These are phyloP conservation scores for Sclerotinia subarctica DNA, from an alignment of 2,329 filamentous ascomycete species.

Conservation along the genomic window DNA sequence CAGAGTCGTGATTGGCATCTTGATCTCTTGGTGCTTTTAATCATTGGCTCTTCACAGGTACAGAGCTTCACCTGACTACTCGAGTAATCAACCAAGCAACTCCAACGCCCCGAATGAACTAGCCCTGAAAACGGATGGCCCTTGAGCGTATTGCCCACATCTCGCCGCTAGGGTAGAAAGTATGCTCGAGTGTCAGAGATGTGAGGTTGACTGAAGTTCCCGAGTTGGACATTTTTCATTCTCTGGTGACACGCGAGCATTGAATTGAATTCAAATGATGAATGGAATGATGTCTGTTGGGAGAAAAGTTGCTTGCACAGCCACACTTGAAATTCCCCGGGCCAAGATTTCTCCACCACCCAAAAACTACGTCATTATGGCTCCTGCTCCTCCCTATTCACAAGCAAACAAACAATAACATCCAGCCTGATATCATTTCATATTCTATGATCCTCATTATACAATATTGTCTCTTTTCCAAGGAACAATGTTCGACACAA, in stretches of 20 bases:
- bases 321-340: neutral
- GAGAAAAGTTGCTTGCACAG: conserved; percentile 5
- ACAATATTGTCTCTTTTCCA: neutral
- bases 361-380: conserved; percentile 13
- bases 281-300: too few relatives aligned
- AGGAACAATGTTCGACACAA: conserved; percentile 9
- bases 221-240: neutral
- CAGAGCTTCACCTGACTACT: neutral
- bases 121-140: too few relatives aligned
- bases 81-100: neutral
- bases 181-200: neutral
- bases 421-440: conserved; percentile 12
- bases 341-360: neutral
- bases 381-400: neutral
- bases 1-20: neutral
- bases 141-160: too few relatives aligned
- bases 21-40: neutral
- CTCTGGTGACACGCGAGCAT: neutral
- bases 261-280: neutral
- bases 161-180: too few relatives aligned
- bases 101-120: too few relatives aligned
- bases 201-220: neutral
- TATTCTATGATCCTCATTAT: neutral
- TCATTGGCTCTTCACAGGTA: neutral
- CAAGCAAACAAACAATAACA: neutral